These are phyloP conservation scores for Cavenderia fasciculata DNA, from an alignment of 78 protist genomes.

Conservation along the genomic window DNA sequence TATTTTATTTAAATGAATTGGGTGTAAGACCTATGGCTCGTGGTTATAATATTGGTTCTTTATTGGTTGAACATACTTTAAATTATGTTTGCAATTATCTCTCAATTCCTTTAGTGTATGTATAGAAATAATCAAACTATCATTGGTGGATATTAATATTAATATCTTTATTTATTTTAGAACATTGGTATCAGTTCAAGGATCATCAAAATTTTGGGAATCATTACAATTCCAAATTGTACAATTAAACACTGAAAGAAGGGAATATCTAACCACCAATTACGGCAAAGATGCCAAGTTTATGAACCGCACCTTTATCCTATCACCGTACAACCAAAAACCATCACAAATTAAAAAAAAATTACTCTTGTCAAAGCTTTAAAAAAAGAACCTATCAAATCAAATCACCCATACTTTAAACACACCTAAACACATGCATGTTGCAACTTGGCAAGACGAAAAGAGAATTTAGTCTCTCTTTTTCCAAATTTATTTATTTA, in stretches of 20 bases:
- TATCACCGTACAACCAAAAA: too few species aligned
- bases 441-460: too few species aligned
- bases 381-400: too few species aligned
- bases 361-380: too few species aligned
- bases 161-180: background rate
- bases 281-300: conserved; percentile 11
- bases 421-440: too few species aligned
- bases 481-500: too few species aligned
- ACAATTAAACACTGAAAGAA: background rate
- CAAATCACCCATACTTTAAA: too few species aligned
- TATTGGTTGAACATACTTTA: background rate
- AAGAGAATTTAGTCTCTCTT: too few species aligned
- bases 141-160: background rate
- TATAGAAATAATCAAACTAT: background rate
- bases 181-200: conserved; percentile 23
- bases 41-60: conserved; percentile 23
- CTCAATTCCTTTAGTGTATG: too few species aligned
- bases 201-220: conserved; percentile 18
- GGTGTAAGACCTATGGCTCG: conserved; percentile 32
- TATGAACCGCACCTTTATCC: conserved; percentile 23
- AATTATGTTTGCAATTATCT: too few species aligned
- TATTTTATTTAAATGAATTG: conserved; percentile 15
- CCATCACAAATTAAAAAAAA: too few species aligned
- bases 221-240: conserved; percentile 18
- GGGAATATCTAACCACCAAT: background rate